Evolutionary conservation across 345 rosid genomes (phyloP).

Genomic region (Punica granatum): DNA sequence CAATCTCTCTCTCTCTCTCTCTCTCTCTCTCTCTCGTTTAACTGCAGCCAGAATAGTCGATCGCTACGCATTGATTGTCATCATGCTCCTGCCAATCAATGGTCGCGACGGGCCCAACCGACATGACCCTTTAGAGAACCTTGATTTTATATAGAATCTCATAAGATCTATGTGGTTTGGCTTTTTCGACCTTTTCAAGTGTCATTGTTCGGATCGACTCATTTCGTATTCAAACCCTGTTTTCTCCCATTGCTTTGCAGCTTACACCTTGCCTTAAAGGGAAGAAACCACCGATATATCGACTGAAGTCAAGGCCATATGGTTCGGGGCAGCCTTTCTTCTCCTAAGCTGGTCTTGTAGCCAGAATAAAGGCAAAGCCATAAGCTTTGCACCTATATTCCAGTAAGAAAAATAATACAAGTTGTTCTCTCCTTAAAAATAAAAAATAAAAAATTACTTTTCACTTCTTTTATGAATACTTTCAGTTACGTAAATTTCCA

Average conservation of each 20-base stretch:
- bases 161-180: too few relatives aligned
- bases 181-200: too few relatives aligned
- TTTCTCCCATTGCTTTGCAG: constrained; percentile 17
- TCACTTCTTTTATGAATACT: not conserved
- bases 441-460: not conserved
- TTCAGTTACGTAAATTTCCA: not conserved
- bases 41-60: too few relatives aligned
- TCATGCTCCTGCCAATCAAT: too few relatives aligned
- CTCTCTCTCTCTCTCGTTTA: too few relatives aligned
- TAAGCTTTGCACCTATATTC: not conserved
- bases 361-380: not conserved
- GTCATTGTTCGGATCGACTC: not conserved
- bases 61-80: too few relatives aligned
- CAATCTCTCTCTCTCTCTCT: too few relatives aligned
- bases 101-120: too few relatives aligned
- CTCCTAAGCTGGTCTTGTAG: not conserved
- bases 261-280: constrained; percentile 37
- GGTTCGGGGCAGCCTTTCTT: not conserved
- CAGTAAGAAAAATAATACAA: not conserved
- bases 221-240: not conserved
- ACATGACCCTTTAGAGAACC: too few relatives aligned
- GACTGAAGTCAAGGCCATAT: not conserved
- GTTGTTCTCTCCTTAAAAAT: not conserved
- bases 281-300: not conserved
- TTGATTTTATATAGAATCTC: too few relatives aligned